These are phyloP conservation scores for Capronia americana DNA, from an alignment of 2,329 filamentous ascomycete species.

Conservation along the genomic window DNA sequence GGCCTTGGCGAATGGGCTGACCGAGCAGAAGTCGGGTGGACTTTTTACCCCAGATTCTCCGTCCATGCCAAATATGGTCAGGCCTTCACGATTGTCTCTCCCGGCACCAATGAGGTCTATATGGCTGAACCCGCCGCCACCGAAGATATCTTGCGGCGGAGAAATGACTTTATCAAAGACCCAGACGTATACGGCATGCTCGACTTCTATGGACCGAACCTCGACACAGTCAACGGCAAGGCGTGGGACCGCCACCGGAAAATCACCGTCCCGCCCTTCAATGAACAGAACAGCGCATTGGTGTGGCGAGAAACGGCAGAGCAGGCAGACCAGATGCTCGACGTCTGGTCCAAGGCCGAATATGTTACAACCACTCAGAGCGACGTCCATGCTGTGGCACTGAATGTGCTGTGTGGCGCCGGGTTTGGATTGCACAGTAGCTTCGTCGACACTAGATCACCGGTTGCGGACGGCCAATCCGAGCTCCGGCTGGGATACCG, in stretches of 20 bases:
- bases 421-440: slow-evolving; percentile 39
- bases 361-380: slow-evolving; percentile 33
- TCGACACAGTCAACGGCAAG: slow-evolving; percentile 36
- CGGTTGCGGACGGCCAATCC: background rate
- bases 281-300: slow-evolving; percentile 50
- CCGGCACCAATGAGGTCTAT: slow-evolving; percentile 32
- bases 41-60: slow-evolving; percentile 14
- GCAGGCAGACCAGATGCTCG: slow-evolving; percentile 46
- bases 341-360: slow-evolving; percentile 24
- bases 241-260: slow-evolving; percentile 54
- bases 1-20: slow-evolving; percentile 31
- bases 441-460: slow-evolving; percentile 25
- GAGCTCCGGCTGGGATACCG: slow-evolving; percentile 28
- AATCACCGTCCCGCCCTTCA: slow-evolving; percentile 53
- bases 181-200: slow-evolving; percentile 30
- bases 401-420: slow-evolving; percentile 40
- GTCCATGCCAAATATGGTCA: slow-evolving; percentile 30
- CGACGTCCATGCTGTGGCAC: slow-evolving; percentile 38
- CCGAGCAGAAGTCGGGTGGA: slow-evolving; percentile 33
- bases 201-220: slow-evolving; percentile 35
- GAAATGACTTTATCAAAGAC: slow-evolving; percentile 34
- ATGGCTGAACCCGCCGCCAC: slow-evolving; percentile 27
- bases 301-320: slow-evolving; percentile 49
- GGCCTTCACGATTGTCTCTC: slow-evolving; percentile 34
- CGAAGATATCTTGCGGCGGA: slow-evolving; percentile 17